Evolutionary conservation across 2,329 filamentous ascomycete species (phyloP).

Genomic region (Sclerotiophoma versabilis): DNA sequence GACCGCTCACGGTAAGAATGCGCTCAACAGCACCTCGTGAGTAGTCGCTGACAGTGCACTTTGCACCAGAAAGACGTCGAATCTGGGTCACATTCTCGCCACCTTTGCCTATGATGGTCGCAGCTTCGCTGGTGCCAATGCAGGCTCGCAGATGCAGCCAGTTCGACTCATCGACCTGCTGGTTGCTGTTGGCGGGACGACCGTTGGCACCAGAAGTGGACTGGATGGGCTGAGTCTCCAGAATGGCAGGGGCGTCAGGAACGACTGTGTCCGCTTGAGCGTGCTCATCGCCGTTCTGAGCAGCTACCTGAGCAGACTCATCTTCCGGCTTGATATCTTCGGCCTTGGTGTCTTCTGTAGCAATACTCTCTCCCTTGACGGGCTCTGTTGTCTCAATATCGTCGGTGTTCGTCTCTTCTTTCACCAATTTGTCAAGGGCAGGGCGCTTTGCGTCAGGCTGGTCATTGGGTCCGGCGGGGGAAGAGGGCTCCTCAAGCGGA

Average conservation of each 20-base stretch:
- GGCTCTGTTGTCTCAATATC: conserved; percentile 54
- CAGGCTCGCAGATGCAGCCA: conserved; percentile 98
- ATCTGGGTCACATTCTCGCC: conserved; percentile 99
- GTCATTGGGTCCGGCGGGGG: conserved; percentile 86
- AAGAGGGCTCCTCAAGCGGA: conserved; percentile 95
- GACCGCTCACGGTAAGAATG: conserved; percentile 95
- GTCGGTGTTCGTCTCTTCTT: conserved; percentile 64
- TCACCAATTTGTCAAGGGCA: conserved; percentile 89
- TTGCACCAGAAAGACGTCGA: conserved; percentile 90
- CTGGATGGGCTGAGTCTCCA: conserved; percentile 66
- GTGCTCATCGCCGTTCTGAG: conserved; percentile 62
- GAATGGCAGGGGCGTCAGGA: conserved; percentile 62
- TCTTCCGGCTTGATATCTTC: conserved; percentile 36
- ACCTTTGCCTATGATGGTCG: conserved; percentile 97
- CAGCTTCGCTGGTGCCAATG: conserved; percentile 96
- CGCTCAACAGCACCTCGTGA: conserved; percentile 96
- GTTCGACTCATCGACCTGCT: conserved; percentile 82
- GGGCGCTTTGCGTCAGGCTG: conserved; percentile 97
- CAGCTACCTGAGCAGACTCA: conserved; percentile 35
- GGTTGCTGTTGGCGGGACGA: conserved; percentile 55
- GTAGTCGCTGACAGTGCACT: conserved; percentile 99
- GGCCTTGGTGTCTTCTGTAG: conserved; percentile 42
- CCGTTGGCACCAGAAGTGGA: conserved; percentile 63
- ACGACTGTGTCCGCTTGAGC: conserved; percentile 74
- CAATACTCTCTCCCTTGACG: conserved; percentile 44